These are phyloP conservation scores for Starmerella khaoyaiensis DNA, from an alignment of 805 yeast genomes.

Conservation along the genomic window DNA sequence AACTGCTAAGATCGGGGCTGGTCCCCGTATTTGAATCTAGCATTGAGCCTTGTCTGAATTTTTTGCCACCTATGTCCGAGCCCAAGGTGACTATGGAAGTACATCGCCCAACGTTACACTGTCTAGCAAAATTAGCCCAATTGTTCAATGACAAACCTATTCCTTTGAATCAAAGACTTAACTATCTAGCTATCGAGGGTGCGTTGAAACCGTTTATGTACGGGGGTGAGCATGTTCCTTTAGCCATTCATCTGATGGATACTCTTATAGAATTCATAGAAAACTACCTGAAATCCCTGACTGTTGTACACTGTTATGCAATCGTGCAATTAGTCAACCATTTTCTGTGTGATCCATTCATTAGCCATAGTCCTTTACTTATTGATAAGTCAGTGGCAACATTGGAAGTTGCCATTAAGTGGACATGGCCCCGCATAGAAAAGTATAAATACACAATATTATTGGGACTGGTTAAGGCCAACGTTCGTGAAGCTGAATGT, in stretches of 20 bases:
- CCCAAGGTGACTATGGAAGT: slow-evolving; percentile 16
- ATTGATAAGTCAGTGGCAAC: slow-evolving; percentile 10
- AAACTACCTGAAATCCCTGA: slow-evolving; percentile 12
- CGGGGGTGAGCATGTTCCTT: slow-evolving; percentile 19
- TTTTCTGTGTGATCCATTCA: slow-evolving; percentile 26
- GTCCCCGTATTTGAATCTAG: slow-evolving; percentile 24
- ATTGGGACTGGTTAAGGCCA: slow-evolving; percentile 21
- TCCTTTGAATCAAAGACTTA: slow-evolving; percentile 4
- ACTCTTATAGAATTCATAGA: slow-evolving; percentile 12
- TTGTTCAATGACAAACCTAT: background rate
- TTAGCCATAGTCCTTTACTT: slow-evolving; percentile 18
- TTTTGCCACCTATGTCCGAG: slow-evolving; percentile 26
- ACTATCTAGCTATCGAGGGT: slow-evolving; percentile 24
- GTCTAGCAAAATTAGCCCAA: slow-evolving; percentile 33
- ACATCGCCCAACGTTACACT: slow-evolving; percentile 31
- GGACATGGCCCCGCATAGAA: slow-evolving; percentile 23
- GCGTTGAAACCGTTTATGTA: slow-evolving; percentile 21
- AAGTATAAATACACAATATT: slow-evolving; percentile 24
- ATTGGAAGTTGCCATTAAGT: slow-evolving; percentile 12
- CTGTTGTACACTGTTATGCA: slow-evolving; percentile 21
- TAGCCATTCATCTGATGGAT: slow-evolving; percentile 15
- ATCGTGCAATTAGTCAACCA: slow-evolving; percentile 20
- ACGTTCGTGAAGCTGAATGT: slow-evolving; percentile 8
- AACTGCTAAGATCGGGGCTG: slow-evolving; percentile 22
- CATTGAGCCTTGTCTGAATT: slow-evolving; percentile 23